Percentiles rank a stretch among this genome's conserved stretches.
Evolutionary conservation across 2,329 filamentous ascomycete genomes (phyloP).

Genomic region (Tolypocladium guangdongense): DNA sequence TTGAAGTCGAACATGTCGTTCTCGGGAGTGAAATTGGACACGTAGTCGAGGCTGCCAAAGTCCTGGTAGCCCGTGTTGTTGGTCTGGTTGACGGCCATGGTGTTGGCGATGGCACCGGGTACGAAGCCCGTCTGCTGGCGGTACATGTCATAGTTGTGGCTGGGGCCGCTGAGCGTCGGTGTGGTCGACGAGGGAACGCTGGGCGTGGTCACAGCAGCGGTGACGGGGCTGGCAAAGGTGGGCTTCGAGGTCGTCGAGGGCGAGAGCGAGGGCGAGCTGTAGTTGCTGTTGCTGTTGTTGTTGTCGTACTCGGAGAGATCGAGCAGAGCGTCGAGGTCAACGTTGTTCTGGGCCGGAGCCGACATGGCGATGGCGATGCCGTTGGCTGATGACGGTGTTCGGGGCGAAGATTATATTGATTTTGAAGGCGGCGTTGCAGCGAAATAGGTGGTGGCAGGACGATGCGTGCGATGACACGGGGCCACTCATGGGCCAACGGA

Average conservation of each 20-base stretch:
- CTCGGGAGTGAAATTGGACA: slow-evolving; percentile 46
- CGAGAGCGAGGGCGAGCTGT: slow-evolving; percentile 50
- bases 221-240: slow-evolving; percentile 39
- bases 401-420: too few species aligned
- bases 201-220: slow-evolving; percentile 43
- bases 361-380: slow-evolving; percentile 17
- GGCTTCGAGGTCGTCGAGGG: slow-evolving; percentile 42
- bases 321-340: slow-evolving; percentile 46
- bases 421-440: too few species aligned
- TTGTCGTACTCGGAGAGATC: slow-evolving; percentile 54
- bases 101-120: slow-evolving; percentile 68
- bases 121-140: slow-evolving; percentile 92
- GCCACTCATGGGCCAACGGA: background rate
- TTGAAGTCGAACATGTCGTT: slow-evolving; percentile 65
- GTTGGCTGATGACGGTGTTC: background rate
- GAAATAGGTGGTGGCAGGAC: background rate
- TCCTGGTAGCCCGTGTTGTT: slow-evolving; percentile 44
- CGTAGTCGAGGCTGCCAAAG: slow-evolving; percentile 37
- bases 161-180: slow-evolving; percentile 63
- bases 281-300: slow-evolving; percentile 39
- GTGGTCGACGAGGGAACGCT: slow-evolving; percentile 43
- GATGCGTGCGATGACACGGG: background rate
- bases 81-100: slow-evolving; percentile 63
- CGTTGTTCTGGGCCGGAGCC: slow-evolving; percentile 31
- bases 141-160: slow-evolving; percentile 91